Percentiles rank a stretch among this genome's conserved stretches.
These are phyloP conservation scores for Pelargonium cotyledonis DNA, from an alignment of 441 rosid species.

Conservation along the genomic window DNA sequence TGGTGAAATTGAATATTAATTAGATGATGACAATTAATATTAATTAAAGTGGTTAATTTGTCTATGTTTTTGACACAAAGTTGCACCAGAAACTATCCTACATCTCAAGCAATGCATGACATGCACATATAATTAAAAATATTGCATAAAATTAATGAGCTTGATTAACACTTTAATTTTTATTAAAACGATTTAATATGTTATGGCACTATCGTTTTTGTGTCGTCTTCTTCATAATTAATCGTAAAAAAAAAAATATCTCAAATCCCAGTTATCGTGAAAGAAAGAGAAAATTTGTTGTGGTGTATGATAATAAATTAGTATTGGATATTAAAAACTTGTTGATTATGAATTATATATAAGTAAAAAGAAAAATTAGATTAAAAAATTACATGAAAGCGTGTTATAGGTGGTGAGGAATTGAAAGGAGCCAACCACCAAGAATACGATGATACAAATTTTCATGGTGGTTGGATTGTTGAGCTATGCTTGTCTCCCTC, in stretches of 20 bases:
- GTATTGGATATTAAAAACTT: no score
- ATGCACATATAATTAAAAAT: not conserved
- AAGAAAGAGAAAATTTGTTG: no score
- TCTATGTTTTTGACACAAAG: not conserved
- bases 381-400: not conserved
- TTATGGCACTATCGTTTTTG: no score
- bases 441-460: not conserved
- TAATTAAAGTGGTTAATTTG: not conserved
- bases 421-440: conserved; percentile 1
- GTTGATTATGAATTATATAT: no score
- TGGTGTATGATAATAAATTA: no score
- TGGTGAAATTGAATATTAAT: not conserved
- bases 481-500: conserved; percentile 10
- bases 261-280: no score
- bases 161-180: no score
- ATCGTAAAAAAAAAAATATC: no score
- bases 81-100: not conserved
- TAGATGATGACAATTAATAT: not conserved
- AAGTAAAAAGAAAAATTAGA: no score
- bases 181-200: no score
- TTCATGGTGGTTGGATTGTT: conserved; percentile 10
- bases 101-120: not conserved
- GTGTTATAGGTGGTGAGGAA: not conserved
- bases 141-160: no score
- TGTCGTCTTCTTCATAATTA: no score